A percentile compares a stretch with the other conserved stretches of the same genome.
These are phyloP conservation scores for Millerozyma miso DNA, from an alignment of 805 yeast species.

Conservation along the genomic window DNA sequence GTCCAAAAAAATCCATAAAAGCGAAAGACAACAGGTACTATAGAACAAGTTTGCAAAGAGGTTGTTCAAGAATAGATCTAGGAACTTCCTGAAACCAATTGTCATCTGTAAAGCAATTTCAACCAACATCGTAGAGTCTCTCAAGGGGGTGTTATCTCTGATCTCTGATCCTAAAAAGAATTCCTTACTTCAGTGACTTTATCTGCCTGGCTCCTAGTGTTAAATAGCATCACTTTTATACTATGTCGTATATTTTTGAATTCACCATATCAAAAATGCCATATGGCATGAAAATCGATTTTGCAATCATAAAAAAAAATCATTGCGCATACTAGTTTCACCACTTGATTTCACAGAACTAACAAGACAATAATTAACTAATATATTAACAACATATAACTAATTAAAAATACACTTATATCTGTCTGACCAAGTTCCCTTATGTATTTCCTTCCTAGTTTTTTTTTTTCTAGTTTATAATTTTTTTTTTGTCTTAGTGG, in stretches of 20 bases:
- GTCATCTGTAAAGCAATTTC: no score
- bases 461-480: no score
- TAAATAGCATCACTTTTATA: not conserved
- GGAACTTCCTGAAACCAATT: no score
- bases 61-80: no score
- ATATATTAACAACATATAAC: not conserved
- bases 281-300: not conserved
- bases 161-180: no score
- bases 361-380: not conserved
- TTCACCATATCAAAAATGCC: not conserved
- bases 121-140: no score
- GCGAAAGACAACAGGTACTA: no score
- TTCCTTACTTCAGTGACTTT: no score
- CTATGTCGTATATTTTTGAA: not conserved
- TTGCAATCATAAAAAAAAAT: not conserved
- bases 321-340: not conserved
- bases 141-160: no score
- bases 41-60: no score
- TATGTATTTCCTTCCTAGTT: not conserved
- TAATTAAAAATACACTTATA: not conserved
- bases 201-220: not conserved
- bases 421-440: not conserved
- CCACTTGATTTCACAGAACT: not conserved
- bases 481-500: no score
- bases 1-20: slow-evolving; percentile 9